Percentiles rank a stretch among this genome's conserved stretches.
Evolutionary conservation across 257 asterid genomes (phyloP).

Genomic region (Lantana camara): DNA sequence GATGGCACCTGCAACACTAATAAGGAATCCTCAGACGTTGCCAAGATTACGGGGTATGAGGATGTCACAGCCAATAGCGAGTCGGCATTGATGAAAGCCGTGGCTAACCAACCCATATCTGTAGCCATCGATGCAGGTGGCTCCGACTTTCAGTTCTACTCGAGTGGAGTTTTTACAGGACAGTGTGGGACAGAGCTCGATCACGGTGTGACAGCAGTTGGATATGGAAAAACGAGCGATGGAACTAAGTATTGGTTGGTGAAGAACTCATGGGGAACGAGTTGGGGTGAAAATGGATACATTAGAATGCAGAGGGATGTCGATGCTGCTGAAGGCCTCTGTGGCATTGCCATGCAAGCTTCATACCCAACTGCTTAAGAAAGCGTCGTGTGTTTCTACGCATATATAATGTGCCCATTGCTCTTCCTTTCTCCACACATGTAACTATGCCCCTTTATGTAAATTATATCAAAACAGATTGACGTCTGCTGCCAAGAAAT

Average conservation of each 20-base stretch:
- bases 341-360: conserved; percentile 52
- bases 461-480: neutral
- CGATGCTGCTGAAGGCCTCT: conserved; percentile 32
- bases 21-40: conserved; percentile 19
- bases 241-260: conserved; percentile 51
- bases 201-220: conserved; percentile 46
- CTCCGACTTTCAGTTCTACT: conserved; percentile 36
- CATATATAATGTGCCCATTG: neutral
- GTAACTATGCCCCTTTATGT: neutral
- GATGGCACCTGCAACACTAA: conserved; percentile 37
- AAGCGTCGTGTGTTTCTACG: too few species aligned
- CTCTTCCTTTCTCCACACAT: too few species aligned
- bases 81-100: conserved; percentile 33
- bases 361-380: conserved; percentile 45
- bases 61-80: conserved; percentile 44
- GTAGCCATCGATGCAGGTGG: conserved; percentile 46
- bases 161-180: conserved; percentile 41
- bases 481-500: neutral
- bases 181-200: conserved; percentile 41
- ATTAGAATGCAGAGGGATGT: conserved; percentile 39
- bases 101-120: conserved; percentile 41
- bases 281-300: conserved; percentile 46
- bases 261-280: conserved; percentile 45
- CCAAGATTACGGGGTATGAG: conserved; percentile 38
- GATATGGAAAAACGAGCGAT: conserved; percentile 33